Conservation (phyloP, 495 filamentous ascomycete species). For the Annulohypoxylon moriforme region DNA sequence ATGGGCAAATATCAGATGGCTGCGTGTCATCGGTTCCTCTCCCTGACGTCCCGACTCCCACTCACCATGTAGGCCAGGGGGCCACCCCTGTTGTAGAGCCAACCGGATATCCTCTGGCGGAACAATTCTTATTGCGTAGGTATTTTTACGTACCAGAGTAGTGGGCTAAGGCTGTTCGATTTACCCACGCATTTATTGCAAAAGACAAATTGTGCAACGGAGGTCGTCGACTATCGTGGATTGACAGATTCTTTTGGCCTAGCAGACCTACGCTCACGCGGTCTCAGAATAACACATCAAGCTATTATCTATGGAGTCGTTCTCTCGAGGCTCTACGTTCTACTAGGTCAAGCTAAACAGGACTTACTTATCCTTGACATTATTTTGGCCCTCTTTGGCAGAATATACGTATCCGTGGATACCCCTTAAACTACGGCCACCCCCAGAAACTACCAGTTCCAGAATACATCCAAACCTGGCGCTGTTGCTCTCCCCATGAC, state of each 20-base stretch:
- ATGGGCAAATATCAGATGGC: slow-evolving; percentile 43
- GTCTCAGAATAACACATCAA: slow-evolving; percentile 31
- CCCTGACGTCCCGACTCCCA: slow-evolving; percentile 42
- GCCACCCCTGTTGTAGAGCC: slow-evolving; percentile 40
- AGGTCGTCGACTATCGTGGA: slow-evolving; percentile 20
- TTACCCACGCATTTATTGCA: slow-evolving; percentile 42
- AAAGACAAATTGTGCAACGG: slow-evolving; percentile 32
- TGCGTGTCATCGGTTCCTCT: slow-evolving; percentile 45
- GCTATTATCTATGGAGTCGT: slow-evolving; percentile 6
- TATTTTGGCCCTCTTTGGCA: slow-evolving; percentile 22
- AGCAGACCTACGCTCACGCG: slow-evolving; percentile 17
- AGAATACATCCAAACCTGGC: slow-evolving; percentile 16
- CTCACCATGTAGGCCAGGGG: slow-evolving; percentile 35
- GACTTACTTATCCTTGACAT: slow-evolving; percentile 22
- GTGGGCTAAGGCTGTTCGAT: slow-evolving; percentile 39
- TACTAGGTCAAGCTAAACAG: slow-evolving; percentile 24
- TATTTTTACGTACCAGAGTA: slow-evolving; percentile 32
- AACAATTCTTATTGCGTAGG: slow-evolving; percentile 43
- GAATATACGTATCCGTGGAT: slow-evolving; percentile 34
- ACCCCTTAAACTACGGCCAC: slow-evolving; percentile 21
- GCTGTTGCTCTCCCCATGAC: slow-evolving; percentile 26
- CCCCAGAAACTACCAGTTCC: background rate
- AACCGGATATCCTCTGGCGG: slow-evolving; percentile 36
- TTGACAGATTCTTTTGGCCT: slow-evolving; percentile 26
- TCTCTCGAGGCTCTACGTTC: slow-evolving; percentile 1